Percentiles rank a stretch among this genome's conserved stretches.
phyloP scores from a whole-genome alignment of 331 rosid species.

The Dryas integrifolia region DNA sequence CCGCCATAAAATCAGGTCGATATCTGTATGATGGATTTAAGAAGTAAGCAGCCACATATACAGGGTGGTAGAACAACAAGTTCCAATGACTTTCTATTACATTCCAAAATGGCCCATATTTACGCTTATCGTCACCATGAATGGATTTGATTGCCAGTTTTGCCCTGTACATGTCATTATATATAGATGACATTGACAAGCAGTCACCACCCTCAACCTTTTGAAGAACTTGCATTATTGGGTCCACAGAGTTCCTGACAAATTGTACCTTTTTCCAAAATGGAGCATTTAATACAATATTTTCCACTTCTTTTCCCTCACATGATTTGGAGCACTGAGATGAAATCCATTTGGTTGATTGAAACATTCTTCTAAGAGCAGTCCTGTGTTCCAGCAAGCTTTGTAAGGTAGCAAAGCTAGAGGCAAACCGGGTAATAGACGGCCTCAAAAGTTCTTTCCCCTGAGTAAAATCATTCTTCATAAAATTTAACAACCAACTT shows the following conservation, averaged over 20 bases:
- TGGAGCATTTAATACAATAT: slow-evolving; percentile 51
- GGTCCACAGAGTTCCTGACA: slow-evolving; percentile 71
- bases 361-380: slow-evolving; percentile 68
- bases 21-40: slow-evolving; percentile 81
- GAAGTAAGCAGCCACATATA: slow-evolving; percentile 84
- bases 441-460: slow-evolving; percentile 80
- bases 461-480: slow-evolving; percentile 75
- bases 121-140: slow-evolving; percentile 64
- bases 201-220: slow-evolving; percentile 60
- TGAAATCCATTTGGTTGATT: slow-evolving; percentile 80
- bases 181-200: slow-evolving; percentile 77
- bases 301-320: slow-evolving; percentile 85
- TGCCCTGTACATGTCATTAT: slow-evolving; percentile 76
- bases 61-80: slow-evolving; percentile 74
- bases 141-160: slow-evolving; percentile 68
- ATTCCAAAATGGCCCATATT: slow-evolving; percentile 84
- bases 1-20: slow-evolving; percentile 76
- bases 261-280: slow-evolving; percentile 87
- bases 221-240: slow-evolving; percentile 75
- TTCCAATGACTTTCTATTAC: slow-evolving; percentile 78
- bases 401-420: slow-evolving; percentile 79
- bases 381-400: slow-evolving; percentile 72
- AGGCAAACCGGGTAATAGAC: slow-evolving; percentile 55
- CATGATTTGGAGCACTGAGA: slow-evolving; percentile 58
- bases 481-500: slow-evolving; percentile 74